phyloP scores from a whole-genome alignment of 2,329 filamentous ascomycete species.

The Talaromyces sp. region DNA sequence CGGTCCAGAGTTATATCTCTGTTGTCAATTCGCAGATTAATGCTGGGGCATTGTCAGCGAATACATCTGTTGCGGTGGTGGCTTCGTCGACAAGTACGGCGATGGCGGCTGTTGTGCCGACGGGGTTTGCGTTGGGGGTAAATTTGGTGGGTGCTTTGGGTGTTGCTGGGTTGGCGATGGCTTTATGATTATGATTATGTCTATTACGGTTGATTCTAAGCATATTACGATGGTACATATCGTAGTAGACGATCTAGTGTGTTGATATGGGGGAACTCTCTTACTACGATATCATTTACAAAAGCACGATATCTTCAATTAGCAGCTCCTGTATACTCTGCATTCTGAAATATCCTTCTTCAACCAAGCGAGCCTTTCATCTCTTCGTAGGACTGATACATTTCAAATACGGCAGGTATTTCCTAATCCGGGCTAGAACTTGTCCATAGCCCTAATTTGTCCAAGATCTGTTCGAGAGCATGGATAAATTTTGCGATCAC shows the following conservation, averaged over 20 bases:
- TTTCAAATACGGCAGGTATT: neutral
- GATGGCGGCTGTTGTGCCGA: slow-evolving; percentile 10
- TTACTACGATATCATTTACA: neutral
- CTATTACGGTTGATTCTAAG: neutral
- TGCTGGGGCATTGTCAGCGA: slow-evolving; percentile 25
- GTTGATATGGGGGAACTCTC: neutral
- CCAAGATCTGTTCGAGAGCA: neutral
- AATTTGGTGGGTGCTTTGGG: slow-evolving; percentile 18
- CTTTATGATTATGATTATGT: neutral
- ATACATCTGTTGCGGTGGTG: slow-evolving; percentile 18
- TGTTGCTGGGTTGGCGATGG: slow-evolving; percentile 13
- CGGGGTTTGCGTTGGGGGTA: slow-evolving; percentile 13
- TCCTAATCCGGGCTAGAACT: neutral
- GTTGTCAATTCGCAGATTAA: slow-evolving; percentile 28
- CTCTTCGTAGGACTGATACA: neutral
- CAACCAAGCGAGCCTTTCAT: neutral
- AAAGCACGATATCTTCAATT: neutral
- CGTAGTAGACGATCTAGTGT: neutral
- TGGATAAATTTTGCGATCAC: neutral
- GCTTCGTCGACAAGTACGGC: slow-evolving; percentile 16
- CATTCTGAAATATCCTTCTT: neutral
- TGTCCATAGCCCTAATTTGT: neutral
- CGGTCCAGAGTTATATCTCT: slow-evolving; percentile 30
- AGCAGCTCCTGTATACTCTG: no score
- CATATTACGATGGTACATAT: slow-evolving; percentile 2